Percentiles rank a stretch among this genome's conserved stretches.
phyloP scores from a whole-genome alignment of 2,329 filamentous ascomycete genomes.

The Colletotrichum scovillei region DNA sequence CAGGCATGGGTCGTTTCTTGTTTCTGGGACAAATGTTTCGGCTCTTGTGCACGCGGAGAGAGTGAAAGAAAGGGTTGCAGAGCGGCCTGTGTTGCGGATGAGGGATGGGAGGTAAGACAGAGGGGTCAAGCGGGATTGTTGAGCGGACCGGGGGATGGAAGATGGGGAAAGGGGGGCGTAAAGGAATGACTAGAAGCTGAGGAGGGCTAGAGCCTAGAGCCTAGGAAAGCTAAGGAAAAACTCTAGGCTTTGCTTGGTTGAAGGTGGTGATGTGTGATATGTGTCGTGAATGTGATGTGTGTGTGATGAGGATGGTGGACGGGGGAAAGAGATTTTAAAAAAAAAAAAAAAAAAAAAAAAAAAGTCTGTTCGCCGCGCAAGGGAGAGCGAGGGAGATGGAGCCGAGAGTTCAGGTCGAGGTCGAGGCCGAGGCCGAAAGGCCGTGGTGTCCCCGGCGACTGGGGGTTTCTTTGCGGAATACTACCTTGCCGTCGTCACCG shows the following conservation, averaged over 20 bases:
- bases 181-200: not conserved
- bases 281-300: not conserved
- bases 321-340: too few relatives aligned
- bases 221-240: not conserved
- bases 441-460: too few relatives aligned
- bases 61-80: not conserved
- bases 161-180: not conserved
- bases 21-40: conserved; percentile 9
- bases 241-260: not conserved
- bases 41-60: not conserved
- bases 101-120: not conserved
- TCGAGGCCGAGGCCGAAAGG: not conserved
- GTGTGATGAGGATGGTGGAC: not conserved
- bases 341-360: not conserved
- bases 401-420: not conserved
- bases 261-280: not conserved
- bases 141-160: not conserved
- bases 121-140: not conserved
- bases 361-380: not conserved
- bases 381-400: not conserved
- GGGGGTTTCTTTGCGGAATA: not conserved
- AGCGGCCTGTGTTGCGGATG: not conserved
- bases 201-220: not conserved
- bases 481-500: not conserved
- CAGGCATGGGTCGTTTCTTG: conserved; percentile 6